Evolutionary conservation across 1,139 yeast genomes (phyloP), one percentile per base, ranked within the genome.

Genomic region (Candida glucosophila): DNA sequence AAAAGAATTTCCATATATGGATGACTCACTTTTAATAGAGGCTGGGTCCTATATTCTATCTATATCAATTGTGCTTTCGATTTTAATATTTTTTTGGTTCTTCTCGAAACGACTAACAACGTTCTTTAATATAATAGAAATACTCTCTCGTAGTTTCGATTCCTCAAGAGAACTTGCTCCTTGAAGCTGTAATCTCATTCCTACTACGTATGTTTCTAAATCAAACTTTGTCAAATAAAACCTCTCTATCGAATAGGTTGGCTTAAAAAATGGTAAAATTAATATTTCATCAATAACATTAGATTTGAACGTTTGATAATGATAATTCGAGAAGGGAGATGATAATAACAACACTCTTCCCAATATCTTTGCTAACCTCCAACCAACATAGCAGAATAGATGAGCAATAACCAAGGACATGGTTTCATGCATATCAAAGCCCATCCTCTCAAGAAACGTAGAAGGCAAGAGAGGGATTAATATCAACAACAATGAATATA

Each of bases 111-210:
- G 35, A 24, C 40, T 37, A n/a, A 57, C 36, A 22, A 49, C 52
- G 11, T 39, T 48, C 24, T 51, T 53, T 5, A 78, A 49, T 17
- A 76, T 57, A 19, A 71, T 59, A 28, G 61, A 59, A 2, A 73
- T 55, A 28, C 78, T 77, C 35, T 66, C 63, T 28, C 80, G 48
- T 22, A 79, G 43, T 17, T 61, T 52, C 1, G 73, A 52, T 42
- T 79, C 90, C 30, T 78, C 85, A 32, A 77, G 83, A 30, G 69
- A 69, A 5, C 79, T 70, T 2, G 77, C 80, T n/a, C 88, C 88
- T 23, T 56, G 51, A 79, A 79, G 74, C 16, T 47, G 47, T 6
- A 79, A 38, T 29, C 58, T 63, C 19, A 77, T 37, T 2, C 83
- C 68, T 2, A 76, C 69, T 11, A 79, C 65, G 37, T 62, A 72